A percentile compares a stretch with the other conserved stretches of the same genome.
phyloP scores from a whole-genome alignment of 208 protist genomes.

The Wallacemonas sp. region DNA sequence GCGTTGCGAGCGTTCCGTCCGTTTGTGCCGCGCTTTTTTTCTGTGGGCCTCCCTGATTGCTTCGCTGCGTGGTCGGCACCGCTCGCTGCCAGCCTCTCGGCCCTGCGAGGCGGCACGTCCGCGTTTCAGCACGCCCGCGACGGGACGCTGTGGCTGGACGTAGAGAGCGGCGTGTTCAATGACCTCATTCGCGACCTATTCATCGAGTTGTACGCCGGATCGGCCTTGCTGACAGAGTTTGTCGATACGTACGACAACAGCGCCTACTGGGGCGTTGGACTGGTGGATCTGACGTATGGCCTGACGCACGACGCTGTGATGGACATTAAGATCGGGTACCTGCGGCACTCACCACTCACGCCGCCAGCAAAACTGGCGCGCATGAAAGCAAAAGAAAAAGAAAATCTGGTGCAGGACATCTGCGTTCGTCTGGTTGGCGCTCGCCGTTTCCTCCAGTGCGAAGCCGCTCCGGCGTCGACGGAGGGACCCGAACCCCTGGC shows the following conservation, averaged over 20 bases:
- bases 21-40: conserved; percentile 10
- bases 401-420: conserved; percentile 30
- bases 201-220: conserved; percentile 29
- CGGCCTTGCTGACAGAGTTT: conserved; percentile 23
- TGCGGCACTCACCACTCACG: conserved; percentile 72
- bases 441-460: conserved; percentile 27
- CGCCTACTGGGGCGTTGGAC: conserved; percentile 43
- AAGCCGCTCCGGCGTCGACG: background rate
- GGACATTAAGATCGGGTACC: conserved; percentile 74
- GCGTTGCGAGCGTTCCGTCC: background rate
- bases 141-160: conserved; percentile 26
- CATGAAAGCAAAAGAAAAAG: conserved; percentile 42
- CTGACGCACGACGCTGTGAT: conserved; percentile 51
- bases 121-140: background rate
- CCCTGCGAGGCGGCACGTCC: background rate
- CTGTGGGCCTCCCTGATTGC: conserved; percentile 2
- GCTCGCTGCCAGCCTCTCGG: background rate
- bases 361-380: conserved; percentile 43
- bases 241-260: conserved; percentile 34
- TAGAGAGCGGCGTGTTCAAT: conserved; percentile 20
- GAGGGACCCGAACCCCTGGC: background rate
- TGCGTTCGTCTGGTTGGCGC: conserved; percentile 61
- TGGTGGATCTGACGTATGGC: conserved; percentile 54
- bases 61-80: background rate
- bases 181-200: conserved; percentile 24